Percentiles rank a stretch among this genome's conserved stretches.
Conservation (phyloP, 2,329 filamentous ascomycete genomes). For the Ophiostoma montium region DNA sequence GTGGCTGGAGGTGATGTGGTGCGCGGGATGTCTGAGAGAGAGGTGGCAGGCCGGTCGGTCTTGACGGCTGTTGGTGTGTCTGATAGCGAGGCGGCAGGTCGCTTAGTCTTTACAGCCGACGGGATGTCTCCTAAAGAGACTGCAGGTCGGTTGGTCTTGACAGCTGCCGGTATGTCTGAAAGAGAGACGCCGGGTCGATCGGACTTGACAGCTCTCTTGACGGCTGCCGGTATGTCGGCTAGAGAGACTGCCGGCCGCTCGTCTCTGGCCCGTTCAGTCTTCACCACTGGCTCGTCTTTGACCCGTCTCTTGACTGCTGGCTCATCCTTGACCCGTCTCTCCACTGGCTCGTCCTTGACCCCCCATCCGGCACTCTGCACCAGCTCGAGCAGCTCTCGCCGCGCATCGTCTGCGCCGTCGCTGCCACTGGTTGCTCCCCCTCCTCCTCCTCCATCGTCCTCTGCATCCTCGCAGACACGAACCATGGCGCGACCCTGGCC, state of each 20-base stretch:
- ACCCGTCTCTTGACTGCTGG: neutral
- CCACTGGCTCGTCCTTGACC: neutral
- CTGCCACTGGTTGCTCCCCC: neutral
- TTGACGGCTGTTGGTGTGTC: neutral
- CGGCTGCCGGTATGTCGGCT: no score
- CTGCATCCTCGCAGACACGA: conserved; percentile 55
- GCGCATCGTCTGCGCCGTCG: neutral
- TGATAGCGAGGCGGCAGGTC: no score
- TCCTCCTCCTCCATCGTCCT: conserved; percentile 37
- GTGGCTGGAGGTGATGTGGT: neutral
- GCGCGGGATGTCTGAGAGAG: neutral
- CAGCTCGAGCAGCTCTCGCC: conserved; percentile 54
- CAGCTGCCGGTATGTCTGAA: neutral
- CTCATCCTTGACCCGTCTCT: neutral
- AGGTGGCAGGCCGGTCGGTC: neutral
- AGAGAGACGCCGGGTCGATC: no score
- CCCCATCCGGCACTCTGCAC: conserved; percentile 22
- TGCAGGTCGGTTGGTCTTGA: neutral
- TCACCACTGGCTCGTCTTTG: neutral
- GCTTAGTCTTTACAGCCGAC: neutral
- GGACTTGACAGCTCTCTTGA: no score
- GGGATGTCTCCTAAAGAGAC: no score
- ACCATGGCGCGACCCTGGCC: conserved; percentile 53
- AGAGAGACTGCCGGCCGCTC: no score
- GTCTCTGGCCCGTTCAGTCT: no score